Evolutionary conservation across 805 yeast genomes (phyloP).

Genomic region (Kodamaea hsintzibuensis): DNA sequence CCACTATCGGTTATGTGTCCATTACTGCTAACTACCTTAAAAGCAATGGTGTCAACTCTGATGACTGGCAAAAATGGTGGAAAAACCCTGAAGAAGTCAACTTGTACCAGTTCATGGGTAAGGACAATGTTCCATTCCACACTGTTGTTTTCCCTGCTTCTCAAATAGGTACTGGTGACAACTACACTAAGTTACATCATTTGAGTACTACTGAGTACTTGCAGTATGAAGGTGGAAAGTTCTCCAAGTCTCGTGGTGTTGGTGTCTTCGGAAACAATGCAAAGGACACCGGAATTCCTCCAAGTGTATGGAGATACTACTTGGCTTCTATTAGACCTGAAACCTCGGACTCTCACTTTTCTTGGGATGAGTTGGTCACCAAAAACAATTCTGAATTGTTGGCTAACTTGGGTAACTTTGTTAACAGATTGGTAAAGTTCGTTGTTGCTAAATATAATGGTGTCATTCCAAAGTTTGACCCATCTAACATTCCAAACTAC

Average conservation of each 20-base stretch:
- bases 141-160: slow-evolving; percentile 97
- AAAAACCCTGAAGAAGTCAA: slow-evolving; percentile 83
- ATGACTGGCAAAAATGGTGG: slow-evolving; percentile 92
- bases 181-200: slow-evolving; percentile 91
- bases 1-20: slow-evolving; percentile 94
- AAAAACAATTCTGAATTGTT: slow-evolving; percentile 91
- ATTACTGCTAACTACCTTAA: slow-evolving; percentile 86
- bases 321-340: slow-evolving; percentile 93
- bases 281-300: slow-evolving; percentile 83
- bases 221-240: slow-evolving; percentile 97
- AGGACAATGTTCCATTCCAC: slow-evolving; percentile 98
- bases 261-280: slow-evolving; percentile 99
- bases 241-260: slow-evolving; percentile 95
- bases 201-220: slow-evolving; percentile 93
- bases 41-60: slow-evolving; percentile 30
- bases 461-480: slow-evolving; percentile 71
- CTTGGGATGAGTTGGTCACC: slow-evolving; percentile 95
- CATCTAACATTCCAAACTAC: slow-evolving; percentile 48
- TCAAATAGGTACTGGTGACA: slow-evolving; percentile 81
- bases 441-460: slow-evolving; percentile 89
- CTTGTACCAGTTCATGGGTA: slow-evolving; percentile 97
- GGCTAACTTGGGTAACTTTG: slow-evolving; percentile 96
- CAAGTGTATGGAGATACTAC: slow-evolving; percentile 98
- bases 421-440: slow-evolving; percentile 89
- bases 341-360: slow-evolving; percentile 92